Evolutionary conservation across 495 filamentous ascomycete genomes (phyloP).

Genomic region (Parathielavia hyrcaniae): DNA sequence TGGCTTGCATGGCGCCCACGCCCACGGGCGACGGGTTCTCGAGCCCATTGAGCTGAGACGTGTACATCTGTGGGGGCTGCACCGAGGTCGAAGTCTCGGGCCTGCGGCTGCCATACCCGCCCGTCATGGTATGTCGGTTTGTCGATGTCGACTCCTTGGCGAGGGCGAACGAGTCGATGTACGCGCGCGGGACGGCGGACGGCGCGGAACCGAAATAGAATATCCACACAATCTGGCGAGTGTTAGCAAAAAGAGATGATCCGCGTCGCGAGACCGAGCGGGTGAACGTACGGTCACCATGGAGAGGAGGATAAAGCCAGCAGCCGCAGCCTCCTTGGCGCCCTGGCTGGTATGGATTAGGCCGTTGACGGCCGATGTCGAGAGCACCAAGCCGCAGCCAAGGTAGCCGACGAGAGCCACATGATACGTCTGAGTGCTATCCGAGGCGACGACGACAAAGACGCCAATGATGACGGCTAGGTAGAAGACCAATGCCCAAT

Average conservation of each 20-base stretch:
- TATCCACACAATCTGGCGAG: constrained; percentile 86
- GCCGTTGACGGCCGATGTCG: constrained; percentile 74
- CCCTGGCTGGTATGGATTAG: constrained; percentile 64
- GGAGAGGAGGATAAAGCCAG: constrained; percentile 90
- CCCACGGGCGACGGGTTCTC: constrained; percentile 93
- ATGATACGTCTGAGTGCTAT: constrained; percentile 77
- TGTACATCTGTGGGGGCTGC: constrained; percentile 91
- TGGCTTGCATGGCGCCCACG: constrained; percentile 61
- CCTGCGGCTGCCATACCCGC: constrained; percentile 49
- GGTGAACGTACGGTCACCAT: constrained; percentile 76
- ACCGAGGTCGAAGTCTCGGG: constrained; percentile 77
- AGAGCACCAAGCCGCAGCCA: constrained; percentile 71
- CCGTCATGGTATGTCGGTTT: constrained; percentile 63
- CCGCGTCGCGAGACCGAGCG: neutral
- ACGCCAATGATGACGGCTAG: constrained; percentile 75
- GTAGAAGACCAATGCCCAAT: constrained; percentile 85
- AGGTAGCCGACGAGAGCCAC: constrained; percentile 90
- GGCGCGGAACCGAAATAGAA: constrained; percentile 96
- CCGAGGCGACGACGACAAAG: constrained; percentile 70
- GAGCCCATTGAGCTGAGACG: constrained; percentile 87
- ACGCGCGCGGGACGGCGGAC: constrained; percentile 77
- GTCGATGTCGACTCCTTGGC: constrained; percentile 68
- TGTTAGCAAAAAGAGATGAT: constrained; percentile 15
- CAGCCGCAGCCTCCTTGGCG: constrained; percentile 77
- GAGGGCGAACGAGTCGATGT: constrained; percentile 92